Conservation (phyloP, 2,329 filamentous ascomycete genomes). For the Pezicula rhizophila region DNA sequence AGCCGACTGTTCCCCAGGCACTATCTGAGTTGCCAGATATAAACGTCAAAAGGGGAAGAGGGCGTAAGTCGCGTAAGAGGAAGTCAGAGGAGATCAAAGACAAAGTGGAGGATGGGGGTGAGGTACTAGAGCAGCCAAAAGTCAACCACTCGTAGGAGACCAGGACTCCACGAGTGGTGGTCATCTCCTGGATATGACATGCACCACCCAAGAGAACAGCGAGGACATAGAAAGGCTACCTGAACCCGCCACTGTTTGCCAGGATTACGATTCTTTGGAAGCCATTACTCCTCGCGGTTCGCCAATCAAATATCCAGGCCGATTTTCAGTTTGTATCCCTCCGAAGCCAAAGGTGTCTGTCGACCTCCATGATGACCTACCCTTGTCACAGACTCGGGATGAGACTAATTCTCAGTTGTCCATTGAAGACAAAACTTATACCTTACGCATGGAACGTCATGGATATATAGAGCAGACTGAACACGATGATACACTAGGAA, state of each 20-base stretch:
- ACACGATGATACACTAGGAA: too few relatives aligned
- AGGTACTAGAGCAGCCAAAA: slow-evolving; percentile 21
- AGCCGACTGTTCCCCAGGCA: neutral
- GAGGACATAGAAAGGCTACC: neutral
- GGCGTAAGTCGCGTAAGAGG: slow-evolving; percentile 5
- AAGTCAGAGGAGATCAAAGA: slow-evolving; percentile 4
- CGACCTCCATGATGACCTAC: too few relatives aligned
- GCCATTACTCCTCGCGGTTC: too few relatives aligned
- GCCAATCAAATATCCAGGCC: too few relatives aligned
- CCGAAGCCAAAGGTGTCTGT: too few relatives aligned
- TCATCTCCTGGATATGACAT: slow-evolving; percentile 21
- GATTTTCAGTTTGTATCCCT: too few relatives aligned
- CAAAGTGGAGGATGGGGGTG: slow-evolving; percentile 2
- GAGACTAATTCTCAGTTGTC: too few relatives aligned
- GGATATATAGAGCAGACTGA: too few relatives aligned
- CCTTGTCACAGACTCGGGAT: too few relatives aligned
- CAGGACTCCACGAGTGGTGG: slow-evolving; percentile 30
- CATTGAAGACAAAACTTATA: too few relatives aligned
- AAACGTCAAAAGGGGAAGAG: neutral
- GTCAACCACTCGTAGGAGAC: slow-evolving; percentile 27
- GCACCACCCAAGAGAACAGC: slow-evolving; percentile 3
- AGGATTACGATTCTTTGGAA: neutral
- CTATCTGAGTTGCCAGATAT: neutral
- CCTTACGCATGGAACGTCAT: too few relatives aligned
- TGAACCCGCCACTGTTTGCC: neutral